A percentile compares a stretch with the other conserved stretches of the same genome.
Conservation (phyloP, 2,329 filamentous ascomycete genomes). For the Monosporascus ibericus region DNA sequence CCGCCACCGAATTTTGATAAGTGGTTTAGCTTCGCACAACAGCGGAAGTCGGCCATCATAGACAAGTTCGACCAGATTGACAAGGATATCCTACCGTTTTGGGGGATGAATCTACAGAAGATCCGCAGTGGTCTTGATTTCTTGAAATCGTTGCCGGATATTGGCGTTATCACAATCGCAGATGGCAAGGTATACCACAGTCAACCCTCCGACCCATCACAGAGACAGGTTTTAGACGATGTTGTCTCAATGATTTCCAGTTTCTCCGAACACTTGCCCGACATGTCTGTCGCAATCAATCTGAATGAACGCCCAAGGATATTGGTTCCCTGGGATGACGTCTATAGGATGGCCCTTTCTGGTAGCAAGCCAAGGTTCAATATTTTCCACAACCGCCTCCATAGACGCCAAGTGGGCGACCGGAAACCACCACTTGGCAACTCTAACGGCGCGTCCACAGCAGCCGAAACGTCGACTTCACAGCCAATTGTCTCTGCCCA, state of each 20-base stretch:
- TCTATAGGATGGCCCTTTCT: slow-evolving; percentile 21
- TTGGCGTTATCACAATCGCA: slow-evolving; percentile 51
- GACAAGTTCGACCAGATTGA: slow-evolving; percentile 80
- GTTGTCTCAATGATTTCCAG: slow-evolving; percentile 60
- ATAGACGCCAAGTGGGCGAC: slow-evolving; percentile 9
- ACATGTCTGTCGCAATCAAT: slow-evolving; percentile 84
- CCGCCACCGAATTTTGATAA: slow-evolving; percentile 78
- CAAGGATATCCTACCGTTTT: slow-evolving; percentile 69
- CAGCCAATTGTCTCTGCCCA: slow-evolving; percentile 16
- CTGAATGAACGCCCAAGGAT: slow-evolving; percentile 69
- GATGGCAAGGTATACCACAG: slow-evolving; percentile 51
- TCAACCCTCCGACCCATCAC: slow-evolving; percentile 24
- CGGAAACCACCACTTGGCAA: slow-evolving; percentile 1
- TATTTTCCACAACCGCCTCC: slow-evolving; percentile 47
- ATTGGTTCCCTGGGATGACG: slow-evolving; percentile 63
- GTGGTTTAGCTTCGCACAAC: slow-evolving; percentile 74
- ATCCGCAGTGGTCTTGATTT: slow-evolving; percentile 54
- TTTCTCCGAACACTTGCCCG: slow-evolving; percentile 67
- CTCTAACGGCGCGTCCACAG: neutral
- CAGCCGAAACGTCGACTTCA: slow-evolving; percentile 1
- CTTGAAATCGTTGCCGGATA: slow-evolving; percentile 33
- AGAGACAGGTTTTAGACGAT: slow-evolving; percentile 34
- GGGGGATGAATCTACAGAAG: slow-evolving; percentile 61
- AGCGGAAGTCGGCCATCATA: slow-evolving; percentile 62
- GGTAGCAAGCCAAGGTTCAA: slow-evolving; percentile 29